These are phyloP conservation scores for Amoebophrya sp. DNA, from an alignment of 169 alveolate species.

Conservation along the genomic window DNA sequence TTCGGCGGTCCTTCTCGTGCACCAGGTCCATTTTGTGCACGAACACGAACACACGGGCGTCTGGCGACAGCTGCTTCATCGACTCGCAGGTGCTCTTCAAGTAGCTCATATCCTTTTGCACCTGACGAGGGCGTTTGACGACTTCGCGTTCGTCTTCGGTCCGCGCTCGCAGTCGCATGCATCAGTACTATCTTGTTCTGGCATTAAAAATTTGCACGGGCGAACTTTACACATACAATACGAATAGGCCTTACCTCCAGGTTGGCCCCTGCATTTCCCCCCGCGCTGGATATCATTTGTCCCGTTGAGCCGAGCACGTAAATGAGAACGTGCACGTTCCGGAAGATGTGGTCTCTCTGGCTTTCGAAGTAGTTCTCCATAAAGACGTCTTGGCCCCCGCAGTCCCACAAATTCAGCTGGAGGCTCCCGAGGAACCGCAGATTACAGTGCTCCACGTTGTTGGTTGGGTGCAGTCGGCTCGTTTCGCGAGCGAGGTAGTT, in stretches of 20 bases:
- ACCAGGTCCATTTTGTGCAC: constrained; percentile 82
- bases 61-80: constrained; percentile 58
- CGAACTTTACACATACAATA: too few relatives aligned
- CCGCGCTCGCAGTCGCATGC: too few relatives aligned
- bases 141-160: too few relatives aligned
- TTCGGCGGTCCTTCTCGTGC: constrained; percentile 50
- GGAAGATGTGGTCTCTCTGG: constrained; percentile 42
- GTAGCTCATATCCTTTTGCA: constrained; percentile 57
- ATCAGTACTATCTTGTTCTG: too few relatives aligned
- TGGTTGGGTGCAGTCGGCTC: constrained; percentile 51
- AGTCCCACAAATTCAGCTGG: constrained; percentile 77
- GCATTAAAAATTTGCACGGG: too few relatives aligned
- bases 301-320: constrained; percentile 59
- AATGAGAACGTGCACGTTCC: constrained; percentile 74
- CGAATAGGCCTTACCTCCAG: too few relatives aligned
- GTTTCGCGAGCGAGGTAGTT: constrained; percentile 68
- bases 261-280: neutral
- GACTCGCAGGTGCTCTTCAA: constrained; percentile 58
- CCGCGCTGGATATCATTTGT: constrained; percentile 2
- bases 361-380: constrained; percentile 82
- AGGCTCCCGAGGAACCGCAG: constrained; percentile 79
- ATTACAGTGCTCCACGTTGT: constrained; percentile 52
- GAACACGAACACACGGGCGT: constrained; percentile 67
- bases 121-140: too few relatives aligned
- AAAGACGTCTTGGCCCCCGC: constrained; percentile 89